Conservation (phyloP, 352 stramenopile genomes). For the Hyphochytrium catenoides region DNA sequence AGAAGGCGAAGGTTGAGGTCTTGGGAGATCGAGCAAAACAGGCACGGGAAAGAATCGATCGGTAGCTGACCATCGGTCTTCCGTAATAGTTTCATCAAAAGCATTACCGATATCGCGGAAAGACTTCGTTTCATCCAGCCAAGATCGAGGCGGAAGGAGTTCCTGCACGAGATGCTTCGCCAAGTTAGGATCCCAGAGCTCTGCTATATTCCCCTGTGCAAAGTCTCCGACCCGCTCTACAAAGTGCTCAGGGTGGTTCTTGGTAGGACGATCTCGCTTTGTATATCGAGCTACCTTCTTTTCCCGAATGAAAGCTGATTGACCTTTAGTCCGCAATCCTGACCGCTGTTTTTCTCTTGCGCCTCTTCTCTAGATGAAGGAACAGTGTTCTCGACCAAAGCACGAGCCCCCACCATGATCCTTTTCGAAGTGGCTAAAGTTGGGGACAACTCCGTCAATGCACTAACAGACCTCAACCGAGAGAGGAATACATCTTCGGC, state of each 20-base stretch:
- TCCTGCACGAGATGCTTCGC: conserved; percentile 20
- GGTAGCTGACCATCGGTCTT: too few relatives aligned
- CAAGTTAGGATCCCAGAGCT: conserved; percentile 25
- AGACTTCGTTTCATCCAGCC: conserved; percentile 32
- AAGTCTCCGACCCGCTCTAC: conserved; percentile 35
- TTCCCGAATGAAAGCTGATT: too few relatives aligned
- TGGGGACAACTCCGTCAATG: too few relatives aligned
- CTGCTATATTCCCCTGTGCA: conserved; percentile 41
- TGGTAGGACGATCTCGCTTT: too few relatives aligned
- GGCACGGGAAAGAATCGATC: too few relatives aligned
- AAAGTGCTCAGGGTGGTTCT: conserved; percentile 40
- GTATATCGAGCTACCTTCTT: too few relatives aligned
- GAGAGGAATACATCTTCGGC: too few relatives aligned
- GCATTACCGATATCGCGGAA: conserved; percentile 36
- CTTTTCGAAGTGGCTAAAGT: conserved; percentile 59
- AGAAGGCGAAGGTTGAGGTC: too few relatives aligned
- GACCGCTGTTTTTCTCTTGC: too few relatives aligned
- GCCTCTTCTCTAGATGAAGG: conserved; percentile 52
- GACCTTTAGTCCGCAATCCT: too few relatives aligned
- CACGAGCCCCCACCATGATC: conserved; percentile 52
- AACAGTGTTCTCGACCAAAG: conserved; percentile 60
- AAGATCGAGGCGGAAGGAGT: conserved; percentile 27
- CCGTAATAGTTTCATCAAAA: conserved; percentile 44
- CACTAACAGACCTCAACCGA: too few relatives aligned
- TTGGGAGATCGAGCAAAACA: too few relatives aligned